A percentile compares a stretch with the other conserved stretches of the same genome.
These are phyloP conservation scores for Leptographium galeiforme DNA, from an alignment of 2,329 filamentous ascomycete species.

Conservation along the genomic window DNA sequence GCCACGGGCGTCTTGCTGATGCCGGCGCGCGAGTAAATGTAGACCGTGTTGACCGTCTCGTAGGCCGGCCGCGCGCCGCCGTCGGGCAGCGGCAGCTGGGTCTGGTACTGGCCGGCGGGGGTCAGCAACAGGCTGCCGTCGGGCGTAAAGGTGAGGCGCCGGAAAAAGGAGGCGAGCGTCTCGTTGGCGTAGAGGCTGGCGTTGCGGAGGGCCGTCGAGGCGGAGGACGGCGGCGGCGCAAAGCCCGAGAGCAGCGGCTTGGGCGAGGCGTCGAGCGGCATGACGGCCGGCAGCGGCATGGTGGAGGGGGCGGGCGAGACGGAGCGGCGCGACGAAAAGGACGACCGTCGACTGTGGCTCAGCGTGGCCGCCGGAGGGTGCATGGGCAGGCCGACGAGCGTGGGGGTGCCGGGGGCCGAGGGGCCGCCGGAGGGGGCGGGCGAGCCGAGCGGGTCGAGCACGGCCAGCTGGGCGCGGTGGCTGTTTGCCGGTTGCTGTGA, in stretches of 20 bases:
- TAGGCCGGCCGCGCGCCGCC: slow-evolving; percentile 58
- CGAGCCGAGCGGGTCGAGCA: slow-evolving; percentile 32
- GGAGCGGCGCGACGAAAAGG: slow-evolving; percentile 77
- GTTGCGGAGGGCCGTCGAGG: slow-evolving; percentile 55
- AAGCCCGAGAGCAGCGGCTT: slow-evolving; percentile 37
- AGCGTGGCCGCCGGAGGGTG: slow-evolving; percentile 84
- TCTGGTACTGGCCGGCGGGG: slow-evolving; percentile 89
- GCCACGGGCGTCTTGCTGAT: slow-evolving; percentile 94
- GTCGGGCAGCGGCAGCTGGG: slow-evolving; percentile 41
- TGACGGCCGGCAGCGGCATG: slow-evolving; percentile 85
- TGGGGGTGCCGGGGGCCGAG: slow-evolving; percentile 87
- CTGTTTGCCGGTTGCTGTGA: too few species aligned
- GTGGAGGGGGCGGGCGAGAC: slow-evolving; percentile 86
- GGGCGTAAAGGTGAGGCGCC: slow-evolving; percentile 83
- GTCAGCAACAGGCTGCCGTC: slow-evolving; percentile 91
- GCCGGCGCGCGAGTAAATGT: slow-evolving; percentile 91
- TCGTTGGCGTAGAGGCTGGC: slow-evolving; percentile 91
- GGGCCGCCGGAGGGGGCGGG: slow-evolving; percentile 60
- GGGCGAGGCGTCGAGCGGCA: slow-evolving; percentile 83
- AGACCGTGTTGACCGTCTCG: slow-evolving; percentile 92
- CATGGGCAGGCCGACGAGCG: slow-evolving; percentile 82
- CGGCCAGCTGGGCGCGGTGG: slow-evolving; percentile 50
- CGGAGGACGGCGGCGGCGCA: slow-evolving; percentile 28
- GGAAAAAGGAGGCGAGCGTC: slow-evolving; percentile 92
- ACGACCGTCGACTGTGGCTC: slow-evolving; percentile 86